A percentile compares a stretch with the other conserved stretches of the same genome.
These are phyloP conservation scores for Euryodendron excelsum DNA, from an alignment of 148 eudicot genomes.

Conservation along the genomic window DNA sequence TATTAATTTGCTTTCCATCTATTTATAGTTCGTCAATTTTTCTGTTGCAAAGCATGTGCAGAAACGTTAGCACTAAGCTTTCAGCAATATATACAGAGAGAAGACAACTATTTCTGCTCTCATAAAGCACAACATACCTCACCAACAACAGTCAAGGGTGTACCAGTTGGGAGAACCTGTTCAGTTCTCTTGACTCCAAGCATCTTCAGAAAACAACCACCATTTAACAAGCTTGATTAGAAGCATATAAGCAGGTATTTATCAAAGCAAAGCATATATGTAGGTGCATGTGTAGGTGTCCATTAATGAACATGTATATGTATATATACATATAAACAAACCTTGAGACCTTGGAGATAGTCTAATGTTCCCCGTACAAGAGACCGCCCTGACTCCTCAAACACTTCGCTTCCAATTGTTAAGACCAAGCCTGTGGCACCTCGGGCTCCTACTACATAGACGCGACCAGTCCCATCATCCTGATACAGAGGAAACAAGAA, in stretches of 20 bases:
- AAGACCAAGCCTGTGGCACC: conserved; percentile 85
- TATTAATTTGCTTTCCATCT: not conserved
- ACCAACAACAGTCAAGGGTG: conserved; percentile 74
- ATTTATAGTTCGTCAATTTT: not conserved
- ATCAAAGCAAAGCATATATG: not conserved
- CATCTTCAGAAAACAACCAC: conserved; percentile 54
- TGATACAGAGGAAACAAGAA: conserved; percentile 22
- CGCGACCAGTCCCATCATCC: conserved; percentile 96
- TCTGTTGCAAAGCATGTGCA: not conserved
- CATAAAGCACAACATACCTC: conserved; percentile 38
- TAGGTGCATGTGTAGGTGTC: not conserved
- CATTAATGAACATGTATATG: not conserved
- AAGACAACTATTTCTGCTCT: not conserved
- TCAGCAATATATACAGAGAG: not conserved
- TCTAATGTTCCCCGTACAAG: conserved; percentile 87
- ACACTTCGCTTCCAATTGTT: conserved; percentile 86
- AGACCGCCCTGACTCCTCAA: conserved; percentile 91
- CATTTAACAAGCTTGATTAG: conserved; percentile 13
- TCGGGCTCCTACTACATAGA: conserved; percentile 78
- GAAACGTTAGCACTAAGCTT: not conserved
- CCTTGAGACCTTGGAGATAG: conserved; percentile 95
- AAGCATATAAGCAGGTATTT: not conserved
- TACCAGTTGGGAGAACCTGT: conserved; percentile 91
- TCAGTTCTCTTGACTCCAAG: conserved; percentile 94
- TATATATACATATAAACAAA: conserved; percentile 12